Base-by-base conservation (phyloP, 306 rosid species). In the Trifolium pratense region DNA sequence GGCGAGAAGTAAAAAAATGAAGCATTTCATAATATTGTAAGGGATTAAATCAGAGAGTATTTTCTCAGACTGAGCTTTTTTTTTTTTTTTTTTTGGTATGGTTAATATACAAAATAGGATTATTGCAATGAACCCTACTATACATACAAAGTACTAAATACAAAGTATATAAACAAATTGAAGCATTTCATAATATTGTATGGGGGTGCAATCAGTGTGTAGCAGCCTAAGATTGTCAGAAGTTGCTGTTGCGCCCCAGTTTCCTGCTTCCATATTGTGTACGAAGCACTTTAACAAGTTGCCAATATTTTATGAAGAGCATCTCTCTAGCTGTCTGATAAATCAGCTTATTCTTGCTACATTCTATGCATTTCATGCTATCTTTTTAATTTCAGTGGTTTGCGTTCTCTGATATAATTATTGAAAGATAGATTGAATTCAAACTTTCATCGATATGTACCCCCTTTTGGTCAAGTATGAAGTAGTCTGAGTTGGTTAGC, bases 401-500 rank as follows among this genome's bases (percentile, higher is more conserved):
- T 70, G 70, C 13, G 51, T 37, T 39, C 63, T 31, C 73, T 61
- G 34, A 42, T 60, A 25, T 70, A 36, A 74, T 25, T 66, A 74
- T 25, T 60, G 31, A 29, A 56, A 36, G 66, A 67, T 60, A 64
- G 16, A 55, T 56, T 46, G 46, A 39, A 65, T 75, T 69, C 78
- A 66, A 65, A 55, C 72, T 59, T 55, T 63, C 74, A 42, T 37
- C 56, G 55, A 52, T 37, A 25, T 67, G 67, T 58, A 37, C 51
- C 65, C 49, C 71, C 51, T 65, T 58, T 65, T 63, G 72, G 62
- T 57, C 70, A 56, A 56, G 56, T 77, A 77, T 32, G 52, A 74
- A 42, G 46, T 21, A 59, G 74, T 64, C 40, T 42, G 13, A 66
- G 9, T 37, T 64, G 6, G 31, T 63, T 63, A 58, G 55, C 59